phyloP scores from a whole-genome alignment of 495 filamentous ascomycete species.

The Eremomyces bilateralis region DNA sequence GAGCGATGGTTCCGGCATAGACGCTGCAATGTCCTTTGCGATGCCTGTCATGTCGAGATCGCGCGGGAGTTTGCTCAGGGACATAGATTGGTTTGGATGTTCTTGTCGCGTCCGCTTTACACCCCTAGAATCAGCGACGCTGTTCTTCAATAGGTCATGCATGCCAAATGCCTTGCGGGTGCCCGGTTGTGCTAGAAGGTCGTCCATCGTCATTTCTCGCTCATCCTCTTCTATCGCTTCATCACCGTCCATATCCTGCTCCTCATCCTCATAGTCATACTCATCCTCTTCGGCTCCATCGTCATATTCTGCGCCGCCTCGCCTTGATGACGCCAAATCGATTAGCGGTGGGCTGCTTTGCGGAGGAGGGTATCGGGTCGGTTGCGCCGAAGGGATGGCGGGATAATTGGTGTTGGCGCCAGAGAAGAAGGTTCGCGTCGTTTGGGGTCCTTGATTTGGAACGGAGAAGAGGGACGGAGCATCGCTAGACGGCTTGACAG shows the following conservation, averaged over 20 bases:
- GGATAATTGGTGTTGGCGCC: not conserved
- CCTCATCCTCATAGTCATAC: constrained; percentile 16
- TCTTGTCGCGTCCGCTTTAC: not conserved
- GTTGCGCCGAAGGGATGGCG: not conserved
- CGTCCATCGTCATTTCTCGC: constrained; percentile 21
- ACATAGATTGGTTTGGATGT: constrained; percentile 2
- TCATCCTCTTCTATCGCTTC: constrained; percentile 23
- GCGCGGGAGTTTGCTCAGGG: constrained; percentile 2
- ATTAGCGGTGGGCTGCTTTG: constrained; percentile 13
- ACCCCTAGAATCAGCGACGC: not conserved
- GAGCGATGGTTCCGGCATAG: constrained; percentile 17
- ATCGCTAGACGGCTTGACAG: not conserved
- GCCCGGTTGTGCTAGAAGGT: not conserved
- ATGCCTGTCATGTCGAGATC: constrained; percentile 17
- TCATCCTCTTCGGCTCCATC: constrained; percentile 15
- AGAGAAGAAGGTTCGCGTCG: not conserved
- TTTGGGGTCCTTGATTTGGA: not conserved
- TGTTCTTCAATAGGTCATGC: not conserved
- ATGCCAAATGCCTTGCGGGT: too few species aligned
- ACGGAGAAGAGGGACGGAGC: not conserved
- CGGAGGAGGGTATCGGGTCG: constrained; percentile 13
- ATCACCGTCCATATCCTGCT: constrained; percentile 19
- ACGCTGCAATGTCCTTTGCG: constrained; percentile 22
- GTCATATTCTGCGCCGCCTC: constrained; percentile 18
- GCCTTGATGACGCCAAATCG: too few species aligned